These are phyloP conservation scores for Mimosa bimucronata DNA, from an alignment of 306 rosid genomes.

Conservation along the genomic window DNA sequence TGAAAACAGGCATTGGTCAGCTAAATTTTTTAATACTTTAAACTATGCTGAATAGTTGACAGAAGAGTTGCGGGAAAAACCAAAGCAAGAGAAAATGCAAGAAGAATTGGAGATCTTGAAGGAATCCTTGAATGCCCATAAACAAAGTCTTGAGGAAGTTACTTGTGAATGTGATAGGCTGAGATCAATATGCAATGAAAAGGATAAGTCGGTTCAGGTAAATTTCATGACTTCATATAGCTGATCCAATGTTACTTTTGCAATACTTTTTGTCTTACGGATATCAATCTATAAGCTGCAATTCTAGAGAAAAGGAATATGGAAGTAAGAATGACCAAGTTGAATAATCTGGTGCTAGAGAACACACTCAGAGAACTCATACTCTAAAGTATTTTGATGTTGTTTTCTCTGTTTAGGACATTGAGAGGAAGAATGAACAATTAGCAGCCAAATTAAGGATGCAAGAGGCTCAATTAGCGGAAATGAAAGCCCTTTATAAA, in stretches of 20 bases:
- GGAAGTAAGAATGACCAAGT: slow-evolving; percentile 68
- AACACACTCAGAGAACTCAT: not conserved
- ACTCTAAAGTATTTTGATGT: not conserved
- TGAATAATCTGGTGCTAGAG: slow-evolving; percentile 62
- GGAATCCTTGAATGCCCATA: slow-evolving; percentile 62
- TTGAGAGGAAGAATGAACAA: slow-evolving; percentile 95
- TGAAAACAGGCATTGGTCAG: slow-evolving; percentile 1
- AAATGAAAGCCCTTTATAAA: slow-evolving; percentile 82
- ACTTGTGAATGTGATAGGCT: slow-evolving; percentile 58
- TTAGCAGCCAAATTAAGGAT: slow-evolving; percentile 83
- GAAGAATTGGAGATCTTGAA: slow-evolving; percentile 73
- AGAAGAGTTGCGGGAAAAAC: slow-evolving; percentile 66
- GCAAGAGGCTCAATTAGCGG: slow-evolving; percentile 95
- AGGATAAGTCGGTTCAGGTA: slow-evolving; percentile 84
- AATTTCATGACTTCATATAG: slow-evolving; percentile 29
- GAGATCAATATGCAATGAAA: slow-evolving; percentile 60
- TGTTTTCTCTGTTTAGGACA: slow-evolving; percentile 62
- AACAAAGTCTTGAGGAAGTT: slow-evolving; percentile 60
- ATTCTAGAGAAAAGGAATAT: slow-evolving; percentile 64
- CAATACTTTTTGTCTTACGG: slow-evolving; percentile 13
- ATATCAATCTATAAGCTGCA: slow-evolving; percentile 56
- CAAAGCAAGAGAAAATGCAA: slow-evolving; percentile 59
- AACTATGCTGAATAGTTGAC: slow-evolving; percentile 55
- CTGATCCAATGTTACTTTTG: slow-evolving; percentile 11
- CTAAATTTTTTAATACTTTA: slow-evolving; percentile 31